Evolutionary conservation across 1,284 basidiomycete species (phyloP).

Genomic region (Lentinula novae-zelandiae): DNA sequence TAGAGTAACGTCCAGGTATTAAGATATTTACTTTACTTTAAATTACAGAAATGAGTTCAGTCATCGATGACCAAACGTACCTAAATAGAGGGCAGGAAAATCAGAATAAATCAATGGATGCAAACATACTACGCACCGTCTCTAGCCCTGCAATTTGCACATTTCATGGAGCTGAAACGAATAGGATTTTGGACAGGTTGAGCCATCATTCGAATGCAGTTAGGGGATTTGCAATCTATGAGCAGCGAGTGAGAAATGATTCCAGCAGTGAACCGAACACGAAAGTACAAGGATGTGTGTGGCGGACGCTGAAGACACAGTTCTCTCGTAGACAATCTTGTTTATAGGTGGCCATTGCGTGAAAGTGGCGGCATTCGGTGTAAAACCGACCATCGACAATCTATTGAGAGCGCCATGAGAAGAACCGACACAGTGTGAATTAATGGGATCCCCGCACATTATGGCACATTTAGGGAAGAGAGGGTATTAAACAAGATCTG

Average conservation of each 20-base stretch:
- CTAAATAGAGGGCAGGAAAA: background rate
- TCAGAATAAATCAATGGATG: background rate
- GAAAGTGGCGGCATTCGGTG: constrained; percentile 70
- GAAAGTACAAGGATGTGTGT: constrained; percentile 51
- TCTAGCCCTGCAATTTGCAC: constrained; percentile 51
- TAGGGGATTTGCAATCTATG: constrained; percentile 55
- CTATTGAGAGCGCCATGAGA: constrained; percentile 32
- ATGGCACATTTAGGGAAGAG: constrained; percentile 56
- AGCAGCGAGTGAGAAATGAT: background rate
- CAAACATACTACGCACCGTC: constrained; percentile 20
- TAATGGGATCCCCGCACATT: constrained; percentile 48
- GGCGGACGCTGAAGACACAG: constrained; percentile 71
- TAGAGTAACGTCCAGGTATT: background rate
- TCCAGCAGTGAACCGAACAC: background rate
- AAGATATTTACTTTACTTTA: too few relatives aligned
- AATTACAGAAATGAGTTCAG: too few relatives aligned
- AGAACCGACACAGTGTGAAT: constrained; percentile 12
- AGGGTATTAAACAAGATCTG: background rate
- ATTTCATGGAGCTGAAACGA: constrained; percentile 58
- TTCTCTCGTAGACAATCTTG: constrained; percentile 62
- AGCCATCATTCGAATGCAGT: constrained; percentile 66
- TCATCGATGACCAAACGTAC: constrained; percentile 1
- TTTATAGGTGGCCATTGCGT: constrained; percentile 62
- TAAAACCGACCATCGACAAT: constrained; percentile 76
- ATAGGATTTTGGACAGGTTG: constrained; percentile 71